Evolutionary conservation across 352 stramenopile genomes (phyloP).

Genomic region (Thalassiosira mediterranea): DNA sequence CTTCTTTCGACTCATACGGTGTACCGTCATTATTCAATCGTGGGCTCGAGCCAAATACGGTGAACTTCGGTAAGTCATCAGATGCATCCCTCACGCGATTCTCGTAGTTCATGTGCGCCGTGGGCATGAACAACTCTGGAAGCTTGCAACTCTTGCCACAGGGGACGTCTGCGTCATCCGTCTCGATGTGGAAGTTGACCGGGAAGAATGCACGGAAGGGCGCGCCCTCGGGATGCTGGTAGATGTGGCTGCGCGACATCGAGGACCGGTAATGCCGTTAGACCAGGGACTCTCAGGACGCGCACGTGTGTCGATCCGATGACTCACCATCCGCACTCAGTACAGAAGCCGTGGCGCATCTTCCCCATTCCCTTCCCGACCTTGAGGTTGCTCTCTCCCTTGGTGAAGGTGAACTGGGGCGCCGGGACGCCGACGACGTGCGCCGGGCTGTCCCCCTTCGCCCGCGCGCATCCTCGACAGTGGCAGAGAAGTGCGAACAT

Average conservation of each 20-base stretch:
- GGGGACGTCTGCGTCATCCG: not conserved
- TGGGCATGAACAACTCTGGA: not conserved
- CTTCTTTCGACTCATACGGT: too few species aligned
- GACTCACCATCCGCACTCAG: not conserved
- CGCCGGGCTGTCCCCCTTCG: not conserved
- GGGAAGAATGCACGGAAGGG: not conserved
- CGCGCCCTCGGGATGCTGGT: not conserved
- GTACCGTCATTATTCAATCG: not conserved
- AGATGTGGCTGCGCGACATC: not conserved
- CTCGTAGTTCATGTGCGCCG: not conserved
- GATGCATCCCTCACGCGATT: not conserved
- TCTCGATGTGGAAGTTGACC: conserved; percentile 1
- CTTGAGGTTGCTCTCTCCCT: not conserved
- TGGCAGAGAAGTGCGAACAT: not conserved
- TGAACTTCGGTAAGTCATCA: not conserved
- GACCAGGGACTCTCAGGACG: too few species aligned
- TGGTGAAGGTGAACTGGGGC: not conserved
- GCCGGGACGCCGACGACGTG: not conserved
- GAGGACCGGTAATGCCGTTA: too few species aligned
- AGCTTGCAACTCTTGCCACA: not conserved
- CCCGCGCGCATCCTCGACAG: not conserved
- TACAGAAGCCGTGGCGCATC: conserved; percentile 1
- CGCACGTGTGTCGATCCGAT: not conserved
- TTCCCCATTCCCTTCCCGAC: not conserved
- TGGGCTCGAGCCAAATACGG: not conserved